phyloP scores from a whole-genome alignment of 129 eudicot species.

The Lactuca saligna region DNA sequence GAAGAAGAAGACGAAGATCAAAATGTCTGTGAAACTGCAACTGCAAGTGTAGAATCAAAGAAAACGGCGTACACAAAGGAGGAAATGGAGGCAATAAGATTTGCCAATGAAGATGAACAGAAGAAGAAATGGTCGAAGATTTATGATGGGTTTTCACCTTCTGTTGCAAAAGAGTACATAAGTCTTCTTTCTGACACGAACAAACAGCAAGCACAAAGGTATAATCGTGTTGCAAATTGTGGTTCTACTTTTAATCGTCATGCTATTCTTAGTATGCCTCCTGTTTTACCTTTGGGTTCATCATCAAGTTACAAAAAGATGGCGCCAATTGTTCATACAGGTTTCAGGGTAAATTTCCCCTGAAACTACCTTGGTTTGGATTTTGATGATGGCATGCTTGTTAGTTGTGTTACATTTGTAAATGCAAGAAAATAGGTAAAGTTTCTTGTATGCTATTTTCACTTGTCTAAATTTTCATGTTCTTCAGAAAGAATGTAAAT shows the following conservation, averaged over 20 bases:
- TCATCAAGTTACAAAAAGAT: slow-evolving; percentile 26
- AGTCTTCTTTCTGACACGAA: slow-evolving; percentile 25
- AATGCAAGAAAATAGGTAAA: slow-evolving; percentile 4
- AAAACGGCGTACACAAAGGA: slow-evolving; percentile 26
- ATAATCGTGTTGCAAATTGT: slow-evolving; percentile 27
- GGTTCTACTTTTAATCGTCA: slow-evolving; percentile 12
- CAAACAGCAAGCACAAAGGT: slow-evolving; percentile 26
- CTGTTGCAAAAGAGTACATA: slow-evolving; percentile 35
- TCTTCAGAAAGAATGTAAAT: slow-evolving; percentile 19
- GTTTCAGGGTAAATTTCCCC: slow-evolving; percentile 22
- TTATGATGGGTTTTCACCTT: slow-evolving; percentile 23
- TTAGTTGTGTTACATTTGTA: slow-evolving; percentile 21
- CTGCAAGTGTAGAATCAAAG: slow-evolving; percentile 16
- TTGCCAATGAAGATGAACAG: slow-evolving; percentile 28
- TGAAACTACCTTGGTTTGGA: slow-evolving; percentile 8
- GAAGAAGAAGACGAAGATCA: slow-evolving; percentile 17
- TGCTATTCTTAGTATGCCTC: slow-evolving; percentile 33
- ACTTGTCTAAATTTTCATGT: neutral
- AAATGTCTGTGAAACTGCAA: slow-evolving; percentile 10
- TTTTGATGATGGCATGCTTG: slow-evolving; percentile 13
- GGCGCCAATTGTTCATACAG: slow-evolving; percentile 14
- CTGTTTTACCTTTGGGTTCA: slow-evolving; percentile 34
- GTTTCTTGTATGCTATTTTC: slow-evolving; percentile 13
- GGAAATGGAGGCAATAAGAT: slow-evolving; percentile 43
- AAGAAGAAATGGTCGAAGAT: slow-evolving; percentile 27